Percentiles rank a stretch among this genome's conserved stretches.
These are phyloP conservation scores for Fusarium verrucosum DNA, from an alignment of 2,329 filamentous ascomycete genomes.

Conservation along the genomic window DNA sequence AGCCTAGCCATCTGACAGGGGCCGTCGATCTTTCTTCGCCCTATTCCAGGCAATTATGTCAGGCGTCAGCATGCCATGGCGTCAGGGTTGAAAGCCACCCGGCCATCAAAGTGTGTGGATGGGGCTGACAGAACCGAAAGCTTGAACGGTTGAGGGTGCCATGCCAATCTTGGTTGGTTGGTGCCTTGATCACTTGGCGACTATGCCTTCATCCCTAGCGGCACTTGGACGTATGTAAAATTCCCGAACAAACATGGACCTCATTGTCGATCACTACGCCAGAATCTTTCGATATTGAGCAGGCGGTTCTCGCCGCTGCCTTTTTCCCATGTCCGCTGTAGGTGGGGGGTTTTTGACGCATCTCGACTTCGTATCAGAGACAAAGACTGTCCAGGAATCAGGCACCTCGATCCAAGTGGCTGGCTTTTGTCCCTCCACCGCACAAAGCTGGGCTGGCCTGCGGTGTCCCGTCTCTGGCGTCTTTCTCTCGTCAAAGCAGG, in stretches of 20 bases:
- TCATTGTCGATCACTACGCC: conserved; percentile 21
- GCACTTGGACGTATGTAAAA: conserved; percentile 18
- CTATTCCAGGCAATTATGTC: conserved; percentile 26
- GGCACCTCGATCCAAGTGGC: conserved; percentile 36
- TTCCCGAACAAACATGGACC: conserved; percentile 15
- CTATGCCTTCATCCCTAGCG: conserved; percentile 15
- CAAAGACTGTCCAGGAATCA: conserved; percentile 28
- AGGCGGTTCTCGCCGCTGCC: conserved; percentile 15
- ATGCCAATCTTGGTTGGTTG: conserved; percentile 34
- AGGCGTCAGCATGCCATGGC: conserved; percentile 27
- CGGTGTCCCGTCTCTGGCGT: conserved; percentile 44
- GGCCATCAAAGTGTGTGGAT: conserved; percentile 32
- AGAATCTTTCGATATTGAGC: conserved; percentile 7
- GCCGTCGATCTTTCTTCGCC: conserved; percentile 33
- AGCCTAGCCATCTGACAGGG: conserved; percentile 36
- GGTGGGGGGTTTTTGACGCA: conserved; percentile 11
- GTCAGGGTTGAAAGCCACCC: conserved; percentile 36
- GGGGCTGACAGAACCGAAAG: conserved; percentile 33
- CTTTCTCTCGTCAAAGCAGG: conserved; percentile 40
- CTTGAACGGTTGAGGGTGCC: conserved; percentile 33
- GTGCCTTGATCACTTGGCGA: conserved; percentile 34
- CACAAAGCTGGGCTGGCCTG: conserved; percentile 39
- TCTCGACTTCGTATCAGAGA: conserved; percentile 36
- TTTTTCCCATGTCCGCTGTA: not conserved
- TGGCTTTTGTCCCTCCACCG: conserved; percentile 25